Conservation (phyloP, 2,329 filamentous ascomycete species). For the Beauveria caledonica region DNA sequence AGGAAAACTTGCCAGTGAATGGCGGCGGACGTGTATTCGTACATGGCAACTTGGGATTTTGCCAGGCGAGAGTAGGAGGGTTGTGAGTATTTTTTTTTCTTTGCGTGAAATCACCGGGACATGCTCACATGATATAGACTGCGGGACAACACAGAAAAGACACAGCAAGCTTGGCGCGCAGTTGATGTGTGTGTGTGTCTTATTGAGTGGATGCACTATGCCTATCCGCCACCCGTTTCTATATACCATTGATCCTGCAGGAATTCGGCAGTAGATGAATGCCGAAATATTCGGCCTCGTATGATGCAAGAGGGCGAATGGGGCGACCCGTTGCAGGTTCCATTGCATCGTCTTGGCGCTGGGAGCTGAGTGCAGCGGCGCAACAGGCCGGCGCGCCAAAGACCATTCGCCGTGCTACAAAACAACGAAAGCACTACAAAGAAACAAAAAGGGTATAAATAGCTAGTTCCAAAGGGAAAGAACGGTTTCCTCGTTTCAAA, state of each 20-base stretch:
- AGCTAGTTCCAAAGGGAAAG: background rate
- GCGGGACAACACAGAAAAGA: background rate
- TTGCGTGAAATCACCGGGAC: too few species aligned
- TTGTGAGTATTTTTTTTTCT: too few species aligned
- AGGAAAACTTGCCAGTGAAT: background rate
- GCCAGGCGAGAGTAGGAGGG: too few species aligned
- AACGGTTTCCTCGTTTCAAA: too few species aligned
- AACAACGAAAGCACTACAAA: background rate
- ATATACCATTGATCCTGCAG: background rate
- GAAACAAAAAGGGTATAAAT: background rate
- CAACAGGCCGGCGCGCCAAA: background rate
- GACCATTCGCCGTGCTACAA: too few species aligned
- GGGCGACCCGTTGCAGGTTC: background rate
- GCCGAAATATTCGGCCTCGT: background rate
- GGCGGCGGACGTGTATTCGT: background rate
- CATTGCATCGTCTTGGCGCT: constrained; percentile 1
- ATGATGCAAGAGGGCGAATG: background rate
- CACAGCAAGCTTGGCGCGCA: background rate
- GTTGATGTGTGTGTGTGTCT: background rate
- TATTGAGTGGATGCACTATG: background rate
- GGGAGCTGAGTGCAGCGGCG: background rate
- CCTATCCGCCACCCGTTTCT: background rate
- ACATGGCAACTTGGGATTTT: too few species aligned
- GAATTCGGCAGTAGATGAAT: background rate
- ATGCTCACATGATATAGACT: background rate